These are phyloP conservation scores for Coemansia javaensis DNA, from an alignment of 192 early-diverging fungal genomes.

Conservation along the genomic window DNA sequence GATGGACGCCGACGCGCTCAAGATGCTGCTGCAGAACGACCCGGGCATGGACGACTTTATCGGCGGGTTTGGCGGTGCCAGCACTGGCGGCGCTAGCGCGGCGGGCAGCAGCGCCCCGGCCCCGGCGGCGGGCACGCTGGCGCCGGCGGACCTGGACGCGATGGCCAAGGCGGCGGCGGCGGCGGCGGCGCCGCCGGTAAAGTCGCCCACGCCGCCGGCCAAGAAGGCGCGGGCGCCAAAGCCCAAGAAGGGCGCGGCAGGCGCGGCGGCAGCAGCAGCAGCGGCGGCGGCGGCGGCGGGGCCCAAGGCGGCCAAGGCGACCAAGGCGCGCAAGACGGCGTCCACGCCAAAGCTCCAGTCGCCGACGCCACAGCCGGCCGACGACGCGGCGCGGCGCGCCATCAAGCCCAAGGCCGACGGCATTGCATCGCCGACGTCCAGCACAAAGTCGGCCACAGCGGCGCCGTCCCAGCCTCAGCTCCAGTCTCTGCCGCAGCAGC, in stretches of 20 bases:
- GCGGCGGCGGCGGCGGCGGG: no score
- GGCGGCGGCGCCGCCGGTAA: conserved; percentile 7
- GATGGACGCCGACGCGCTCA: conserved; percentile 29
- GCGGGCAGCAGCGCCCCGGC: background rate
- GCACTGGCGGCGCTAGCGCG: background rate
- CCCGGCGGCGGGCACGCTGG: conserved; percentile 16
- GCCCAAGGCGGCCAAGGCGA: conserved; percentile 11
- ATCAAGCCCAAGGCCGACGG: conserved; percentile 37
- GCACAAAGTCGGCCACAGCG: conserved; percentile 18
- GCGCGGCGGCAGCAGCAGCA: no score
- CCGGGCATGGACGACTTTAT: conserved; percentile 30
- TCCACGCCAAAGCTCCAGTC: conserved; percentile 46
- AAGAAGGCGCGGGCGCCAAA: conserved; percentile 43
- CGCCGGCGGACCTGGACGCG: conserved; percentile 36
- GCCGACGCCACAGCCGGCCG: conserved; percentile 26
- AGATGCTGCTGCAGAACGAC: conserved; percentile 36
- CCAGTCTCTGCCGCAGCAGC: conserved; percentile 10
- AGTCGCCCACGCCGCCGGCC: conserved; percentile 19
- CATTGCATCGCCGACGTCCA: conserved; percentile 35
- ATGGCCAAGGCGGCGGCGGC: conserved; percentile 5
- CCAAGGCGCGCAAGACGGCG: conserved; percentile 22
- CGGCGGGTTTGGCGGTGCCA: conserved; percentile 1
- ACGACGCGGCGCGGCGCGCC: conserved; percentile 15
- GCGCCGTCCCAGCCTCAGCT: no score
- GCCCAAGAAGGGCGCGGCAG: conserved; percentile 38